Evolutionary conservation across 208 protist genomes (phyloP).

Genomic region (Leishmania gerbilli): DNA sequence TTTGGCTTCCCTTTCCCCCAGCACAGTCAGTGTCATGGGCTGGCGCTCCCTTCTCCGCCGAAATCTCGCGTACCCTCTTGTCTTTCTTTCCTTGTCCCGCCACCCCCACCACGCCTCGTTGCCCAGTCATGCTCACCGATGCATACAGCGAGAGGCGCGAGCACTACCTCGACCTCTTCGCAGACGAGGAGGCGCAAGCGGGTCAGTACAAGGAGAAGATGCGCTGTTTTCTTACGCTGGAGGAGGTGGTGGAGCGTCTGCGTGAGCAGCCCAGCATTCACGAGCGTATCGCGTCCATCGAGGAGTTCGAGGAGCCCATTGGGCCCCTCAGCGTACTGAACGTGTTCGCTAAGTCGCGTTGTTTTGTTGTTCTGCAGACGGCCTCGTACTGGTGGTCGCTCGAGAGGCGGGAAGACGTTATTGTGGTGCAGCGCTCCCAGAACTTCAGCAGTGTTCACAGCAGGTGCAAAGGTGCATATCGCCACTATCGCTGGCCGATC

Average conservation of each 20-base stretch:
- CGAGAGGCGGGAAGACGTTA: slow-evolving; percentile 41
- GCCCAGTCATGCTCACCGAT: slow-evolving; percentile 22
- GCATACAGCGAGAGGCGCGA: slow-evolving; percentile 29
- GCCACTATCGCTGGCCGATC: slow-evolving; percentile 37
- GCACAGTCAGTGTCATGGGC: background rate
- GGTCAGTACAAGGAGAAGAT: slow-evolving; percentile 36
- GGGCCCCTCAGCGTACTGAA: slow-evolving; percentile 25
- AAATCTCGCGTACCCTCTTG: background rate
- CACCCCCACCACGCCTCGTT: background rate
- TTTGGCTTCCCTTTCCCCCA: background rate
- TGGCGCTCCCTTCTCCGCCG: background rate
- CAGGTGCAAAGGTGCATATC: slow-evolving; percentile 47
- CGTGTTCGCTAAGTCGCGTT: slow-evolving; percentile 25
- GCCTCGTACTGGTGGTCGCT: slow-evolving; percentile 62
- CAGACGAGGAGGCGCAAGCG: slow-evolving; percentile 39
- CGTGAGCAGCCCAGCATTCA: slow-evolving; percentile 36
- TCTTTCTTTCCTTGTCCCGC: background rate
- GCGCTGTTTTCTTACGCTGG: slow-evolving; percentile 37
- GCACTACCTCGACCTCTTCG: slow-evolving; percentile 61
- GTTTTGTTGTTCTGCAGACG: slow-evolving; percentile 58
- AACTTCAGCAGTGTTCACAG: slow-evolving; percentile 62
- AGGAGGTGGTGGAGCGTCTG: slow-evolving; percentile 50
- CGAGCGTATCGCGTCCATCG: slow-evolving; percentile 41
- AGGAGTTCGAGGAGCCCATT: slow-evolving; percentile 50
- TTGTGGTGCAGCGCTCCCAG: slow-evolving; percentile 56